Percentiles rank a stretch among this genome's conserved stretches.
phyloP scores from a whole-genome alignment of 257 asterid genomes.

The Vinca minor region DNA sequence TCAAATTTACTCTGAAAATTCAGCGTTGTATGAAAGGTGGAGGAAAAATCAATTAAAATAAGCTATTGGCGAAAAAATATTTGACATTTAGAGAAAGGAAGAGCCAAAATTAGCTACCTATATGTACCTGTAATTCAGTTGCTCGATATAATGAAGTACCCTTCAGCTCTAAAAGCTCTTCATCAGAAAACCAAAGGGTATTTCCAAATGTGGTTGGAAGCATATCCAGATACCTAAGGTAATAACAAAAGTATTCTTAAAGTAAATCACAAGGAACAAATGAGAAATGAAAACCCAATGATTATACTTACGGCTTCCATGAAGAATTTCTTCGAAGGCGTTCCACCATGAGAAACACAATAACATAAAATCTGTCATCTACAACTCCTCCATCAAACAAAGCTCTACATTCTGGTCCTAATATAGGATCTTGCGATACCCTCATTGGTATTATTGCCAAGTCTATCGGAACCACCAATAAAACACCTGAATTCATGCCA shows the following conservation, averaged over 20 bases:
- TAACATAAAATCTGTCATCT: conserved; percentile 76
- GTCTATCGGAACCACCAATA: conserved; percentile 74
- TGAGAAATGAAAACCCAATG: not conserved
- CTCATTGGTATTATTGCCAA: conserved; percentile 91
- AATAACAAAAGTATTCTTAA: not conserved
- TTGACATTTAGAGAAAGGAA: not conserved
- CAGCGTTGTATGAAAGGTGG: conserved; percentile 2
- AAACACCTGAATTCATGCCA: conserved; percentile 33
- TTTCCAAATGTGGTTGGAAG: conserved; percentile 78
- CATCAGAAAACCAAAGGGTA: conserved; percentile 85
- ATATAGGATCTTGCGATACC: conserved; percentile 77
- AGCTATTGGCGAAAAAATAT: not conserved
- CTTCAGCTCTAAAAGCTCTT: conserved; percentile 74
- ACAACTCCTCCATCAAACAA: conserved; percentile 69
- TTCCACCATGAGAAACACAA: conserved; percentile 75
- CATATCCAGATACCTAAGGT: conserved; percentile 71
- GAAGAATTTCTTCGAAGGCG: conserved; percentile 63
- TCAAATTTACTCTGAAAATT: not conserved
- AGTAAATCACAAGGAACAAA: not conserved
- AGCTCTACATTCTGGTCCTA: conserved; percentile 80
- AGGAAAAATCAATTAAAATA: not conserved
- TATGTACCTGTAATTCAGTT: conserved; percentile 63
- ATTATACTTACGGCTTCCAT: conserved; percentile 76
- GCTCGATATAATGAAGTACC: conserved; percentile 83
- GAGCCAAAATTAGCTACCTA: conserved; percentile 1